Percentiles rank a stretch among this genome's conserved stretches.
phyloP scores from a whole-genome alignment of 495 filamentous ascomycete genomes.

The Neurospora sp. region DNA sequence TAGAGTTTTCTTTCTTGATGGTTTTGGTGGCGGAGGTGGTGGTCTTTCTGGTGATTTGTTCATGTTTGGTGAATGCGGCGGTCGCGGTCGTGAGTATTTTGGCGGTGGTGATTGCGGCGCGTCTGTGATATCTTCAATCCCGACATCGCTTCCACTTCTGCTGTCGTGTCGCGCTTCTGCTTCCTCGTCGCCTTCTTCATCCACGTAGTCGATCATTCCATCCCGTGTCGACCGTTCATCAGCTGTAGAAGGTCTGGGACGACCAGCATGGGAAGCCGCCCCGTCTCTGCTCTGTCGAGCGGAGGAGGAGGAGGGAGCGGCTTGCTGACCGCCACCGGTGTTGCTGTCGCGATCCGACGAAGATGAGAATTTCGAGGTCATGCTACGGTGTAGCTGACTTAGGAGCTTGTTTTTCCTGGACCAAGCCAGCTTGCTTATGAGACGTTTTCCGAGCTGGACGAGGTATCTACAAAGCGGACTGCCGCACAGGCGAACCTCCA shows the following conservation, averaged over 20 bases:
- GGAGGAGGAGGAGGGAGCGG: background rate
- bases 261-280: background rate
- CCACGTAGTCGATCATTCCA: background rate
- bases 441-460: background rate
- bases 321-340: background rate
- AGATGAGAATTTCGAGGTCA: background rate
- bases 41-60: background rate
- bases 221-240: background rate
- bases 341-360: background rate
- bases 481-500: slow-evolving; percentile 2
- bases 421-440: background rate
- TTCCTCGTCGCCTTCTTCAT: background rate
- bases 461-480: slow-evolving; percentile 7
- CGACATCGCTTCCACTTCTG: background rate
- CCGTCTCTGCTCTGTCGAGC: background rate
- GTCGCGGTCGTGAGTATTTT: background rate
- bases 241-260: background rate
- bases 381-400: background rate
- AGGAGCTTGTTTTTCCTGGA: background rate
- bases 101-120: background rate
- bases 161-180: background rate
- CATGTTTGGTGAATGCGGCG: background rate
- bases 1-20: slow-evolving; percentile 5
- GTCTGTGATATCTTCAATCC: background rate
- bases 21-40: background rate